A percentile compares a stretch with the other conserved stretches of the same genome.
Evolutionary conservation across 192 early-diverging fungal species (phyloP).

Genomic region (Gaertneriomyces semiglobifer): DNA sequence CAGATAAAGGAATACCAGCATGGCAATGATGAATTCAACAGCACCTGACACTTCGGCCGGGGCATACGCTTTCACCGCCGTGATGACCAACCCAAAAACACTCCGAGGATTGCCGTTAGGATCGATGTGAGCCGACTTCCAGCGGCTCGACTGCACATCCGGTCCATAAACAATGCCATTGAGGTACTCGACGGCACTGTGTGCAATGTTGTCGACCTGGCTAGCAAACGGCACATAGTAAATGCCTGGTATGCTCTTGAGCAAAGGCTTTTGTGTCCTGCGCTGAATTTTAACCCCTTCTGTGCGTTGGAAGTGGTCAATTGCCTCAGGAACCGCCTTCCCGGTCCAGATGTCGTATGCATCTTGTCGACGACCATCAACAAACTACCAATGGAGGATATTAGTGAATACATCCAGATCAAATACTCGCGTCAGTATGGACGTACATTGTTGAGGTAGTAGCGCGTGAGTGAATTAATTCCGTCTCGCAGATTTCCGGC

Average conservation of each 20-base stretch:
- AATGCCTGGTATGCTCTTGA: conserved; percentile 37
- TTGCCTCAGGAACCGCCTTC: conserved; percentile 30
- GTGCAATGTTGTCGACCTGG: conserved; percentile 41
- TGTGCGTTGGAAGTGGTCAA: conserved; percentile 29
- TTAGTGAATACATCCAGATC: background rate
- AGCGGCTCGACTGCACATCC: background rate
- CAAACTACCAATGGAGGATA: conserved; percentile 25
- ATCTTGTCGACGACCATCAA: conserved; percentile 49
- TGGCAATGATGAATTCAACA: conserved; percentile 40
- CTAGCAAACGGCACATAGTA: conserved; percentile 26
- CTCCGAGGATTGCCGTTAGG: conserved; percentile 21
- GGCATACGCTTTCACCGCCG: conserved; percentile 41
- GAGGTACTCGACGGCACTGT: conserved; percentile 30
- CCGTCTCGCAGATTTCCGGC: conserved; percentile 46
- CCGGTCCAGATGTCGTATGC: conserved; percentile 52
- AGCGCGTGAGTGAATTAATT: conserved; percentile 52
- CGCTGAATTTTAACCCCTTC: conserved; percentile 35
- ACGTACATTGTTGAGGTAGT: conserved; percentile 55
- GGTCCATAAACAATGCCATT: background rate
- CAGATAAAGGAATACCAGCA: conserved; percentile 42
- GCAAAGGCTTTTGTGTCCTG: conserved; percentile 34
- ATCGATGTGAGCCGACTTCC: conserved; percentile 20
- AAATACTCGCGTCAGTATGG: background rate
- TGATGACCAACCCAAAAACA: conserved; percentile 29
- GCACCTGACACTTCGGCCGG: conserved; percentile 37